Evolutionary conservation across 768 basidiomycete species (phyloP).

Genomic region (Boletus barrowsii): DNA sequence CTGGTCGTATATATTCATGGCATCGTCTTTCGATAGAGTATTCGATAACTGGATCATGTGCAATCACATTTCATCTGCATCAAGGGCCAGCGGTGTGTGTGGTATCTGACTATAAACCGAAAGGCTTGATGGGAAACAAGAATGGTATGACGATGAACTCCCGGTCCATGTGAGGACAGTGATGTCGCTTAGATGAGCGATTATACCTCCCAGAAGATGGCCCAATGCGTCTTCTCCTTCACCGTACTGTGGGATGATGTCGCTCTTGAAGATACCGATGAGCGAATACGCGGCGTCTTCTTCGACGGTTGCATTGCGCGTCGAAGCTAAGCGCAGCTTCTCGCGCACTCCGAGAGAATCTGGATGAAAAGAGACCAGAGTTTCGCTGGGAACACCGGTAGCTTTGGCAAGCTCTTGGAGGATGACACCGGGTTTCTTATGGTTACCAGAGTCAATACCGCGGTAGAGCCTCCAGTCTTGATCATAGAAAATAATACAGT

Average conservation of each 20-base stretch:
- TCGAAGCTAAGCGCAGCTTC: background rate
- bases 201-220: background rate
- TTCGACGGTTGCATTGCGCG: background rate
- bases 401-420: background rate
- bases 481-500: background rate
- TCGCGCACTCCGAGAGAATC: background rate
- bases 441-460: background rate
- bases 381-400: background rate
- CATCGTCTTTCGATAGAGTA: background rate
- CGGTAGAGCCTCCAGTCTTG: background rate
- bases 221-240: background rate
- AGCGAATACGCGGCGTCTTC: background rate
- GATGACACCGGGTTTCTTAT: background rate
- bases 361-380: background rate
- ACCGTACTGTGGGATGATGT: background rate
- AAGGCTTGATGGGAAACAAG: background rate
- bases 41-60: background rate
- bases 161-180: background rate
- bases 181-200: background rate
- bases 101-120: background rate
- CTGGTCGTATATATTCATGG: background rate
- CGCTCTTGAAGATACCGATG: background rate
- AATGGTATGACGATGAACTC: background rate
- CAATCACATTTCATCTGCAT: background rate
- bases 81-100: background rate